Base-by-base conservation (phyloP, 768 basidiomycete genomes). In the Solioccasus polychromus region DNA sequence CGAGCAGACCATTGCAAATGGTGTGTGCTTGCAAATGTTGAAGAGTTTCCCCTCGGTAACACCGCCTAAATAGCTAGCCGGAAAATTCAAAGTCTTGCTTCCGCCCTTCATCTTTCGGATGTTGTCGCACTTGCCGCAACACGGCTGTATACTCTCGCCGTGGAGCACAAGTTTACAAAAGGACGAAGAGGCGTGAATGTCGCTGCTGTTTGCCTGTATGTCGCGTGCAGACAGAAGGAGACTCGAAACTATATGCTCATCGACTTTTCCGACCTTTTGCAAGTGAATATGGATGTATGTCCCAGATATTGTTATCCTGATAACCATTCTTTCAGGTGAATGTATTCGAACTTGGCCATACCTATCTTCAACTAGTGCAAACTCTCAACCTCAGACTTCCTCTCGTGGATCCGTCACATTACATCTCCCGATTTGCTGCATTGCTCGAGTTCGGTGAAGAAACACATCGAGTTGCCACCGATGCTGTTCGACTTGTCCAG, bases 361-460 rank as follows among this genome's bases (percentile, higher is more conserved):
- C 91, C 0, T 99, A 97, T 62, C 83, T 98, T 28, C 92, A 96
- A 61, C 84, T 98, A 24, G 85, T 95, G 11, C 91, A 85, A 64
- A 86, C 83, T 2, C 80, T 97, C 42, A 85, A 88, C 53, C 78
- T 95, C 31, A 82, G 82, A 25, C 77, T 93, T 6, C 92, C 92
- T 0, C 79, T 92, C 31, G 85, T 97, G 58, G 95, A 99, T 61
- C 95, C 96, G 0, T 91, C 92, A 0, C 90, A 97, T 64, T 98
- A 94, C 69, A 96, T 97, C 55, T 86, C 89, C 20, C 88, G 96
- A 28, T 99, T 98, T 58, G 86, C 94, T 14, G 84, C 92, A 11
- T 77, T 96, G 8, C 85, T 99, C 38, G 94, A 96, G 64, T 97
- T 99, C 54, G 94, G 94, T 4, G 92, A 94, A 37, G 92, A 95